Base-by-base conservation (phyloP, 257 asterid genomes). In the Eustoma russellianum region DNA sequence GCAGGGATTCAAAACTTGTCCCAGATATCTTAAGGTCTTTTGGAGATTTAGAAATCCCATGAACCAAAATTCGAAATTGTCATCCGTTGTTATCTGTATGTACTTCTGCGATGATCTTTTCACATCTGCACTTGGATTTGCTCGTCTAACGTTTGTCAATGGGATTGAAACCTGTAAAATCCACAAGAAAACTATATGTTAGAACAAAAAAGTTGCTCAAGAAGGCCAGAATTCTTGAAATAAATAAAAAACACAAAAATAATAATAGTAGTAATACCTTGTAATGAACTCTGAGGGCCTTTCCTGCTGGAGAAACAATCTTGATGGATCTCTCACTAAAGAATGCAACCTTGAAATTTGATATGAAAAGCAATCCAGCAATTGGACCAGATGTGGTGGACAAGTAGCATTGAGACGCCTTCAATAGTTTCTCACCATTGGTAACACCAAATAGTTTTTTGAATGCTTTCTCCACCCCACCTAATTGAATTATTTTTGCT, bases 51-150 rank as follows among this genome's bases (percentile, higher is more conserved):
- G 55, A 47, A 75, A 64, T 17, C 82, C 85, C 79, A 79, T 72
- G 49, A 75, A 75, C 82, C 80, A 79, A 64, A 79, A 79, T 33
- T 79, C 78, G 34, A 64, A 76, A 61, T 62, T 60, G 56, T 75
- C 86, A 40, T 63, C 66, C 0, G 82, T 72, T 5, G 69, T 77
- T 13, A 75, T 48, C 35, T 72, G 64, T 57, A 75, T 70, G 11
- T 79, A 79, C 62, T 75, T 75, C 59, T 70, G 69, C 8, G 68
- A 55, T 18, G 50, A 48, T 55, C 9, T 55, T 12, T 35, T 19
- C 0, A 35, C 18, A 19, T 55, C 44, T 7, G 41, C 60, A 41
- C 50, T 38, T 5, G 50, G 38, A 40, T 41, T 41, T 13, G 50
- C 60, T 41, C 49, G 2, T 18, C 14, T 55, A 17, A 41, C 41